Base-by-base conservation (phyloP, 2,329 filamentous ascomycete genomes). In the Parastagonospora nodorum region DNA sequence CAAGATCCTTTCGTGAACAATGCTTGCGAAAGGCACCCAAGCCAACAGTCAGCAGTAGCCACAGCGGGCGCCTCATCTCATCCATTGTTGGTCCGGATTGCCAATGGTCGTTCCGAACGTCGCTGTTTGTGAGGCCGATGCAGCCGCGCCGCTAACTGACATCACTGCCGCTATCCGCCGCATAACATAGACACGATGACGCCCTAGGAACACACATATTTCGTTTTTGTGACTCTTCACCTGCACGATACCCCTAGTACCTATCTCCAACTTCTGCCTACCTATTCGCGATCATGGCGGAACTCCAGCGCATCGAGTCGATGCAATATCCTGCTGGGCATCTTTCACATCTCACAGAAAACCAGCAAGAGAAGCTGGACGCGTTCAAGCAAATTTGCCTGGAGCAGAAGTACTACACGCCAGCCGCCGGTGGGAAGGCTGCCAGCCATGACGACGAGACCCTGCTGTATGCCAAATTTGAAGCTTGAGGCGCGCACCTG, bases 321-420 rank as follows among this genome's bases (percentile, higher is more conserved):
- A 75, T 72, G 59, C 74, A 80, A 67, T 92, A 88, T 73, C 89
- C 89, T 2, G 77, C 83, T 42, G 92, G 90, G n/a, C 92, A 96
- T 71, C 78, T 93, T 39, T 88, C 90, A 42, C 88, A 93, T 74
- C 80, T 97, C 53, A 89, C 79, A 24, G 77, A 81, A 15, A 79
- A 83, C 43, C 89, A 97, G 76, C 81, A 86, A 60, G 75, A 80
- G 28, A 84, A 87, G 14, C 80, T 97, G 43, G 73, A 76, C 19
- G 80, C 84, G 36, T 96, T 97, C 81, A 95, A 92, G 78, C 69
- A 72, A 9, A 70, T 88, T 32, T 81, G 89, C 30, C 77, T 82
- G 57, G 80, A 89, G 66, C 83, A 86, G 58, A 86, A 84, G 8
- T 81, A 85, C 60, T 90, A 85, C 73, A 82, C 75, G 47, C 81